phyloP scores from a whole-genome alignment of 176 grass and related monocot species.

The Carex littledalei region DNA sequence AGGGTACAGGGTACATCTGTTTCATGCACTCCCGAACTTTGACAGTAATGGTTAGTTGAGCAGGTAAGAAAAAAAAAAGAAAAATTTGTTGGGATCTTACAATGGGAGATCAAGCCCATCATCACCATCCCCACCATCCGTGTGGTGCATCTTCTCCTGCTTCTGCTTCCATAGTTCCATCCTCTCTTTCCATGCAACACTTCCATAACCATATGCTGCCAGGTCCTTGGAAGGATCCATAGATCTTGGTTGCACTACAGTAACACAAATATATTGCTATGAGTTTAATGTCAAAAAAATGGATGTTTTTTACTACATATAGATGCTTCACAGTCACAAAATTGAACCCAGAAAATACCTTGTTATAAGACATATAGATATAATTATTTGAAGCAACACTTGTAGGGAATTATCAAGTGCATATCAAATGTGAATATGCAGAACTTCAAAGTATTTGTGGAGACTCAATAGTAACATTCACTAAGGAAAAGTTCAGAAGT shows the following conservation, averaged over 20 bases:
- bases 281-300: neutral
- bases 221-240: constrained; percentile 98
- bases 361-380: neutral
- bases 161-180: constrained; percentile 93
- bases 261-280: neutral
- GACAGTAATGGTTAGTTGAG: neutral
- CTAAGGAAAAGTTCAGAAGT: neutral
- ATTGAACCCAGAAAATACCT: neutral
- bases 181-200: constrained; percentile 82
- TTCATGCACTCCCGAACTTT: neutral
- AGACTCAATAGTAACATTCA: neutral
- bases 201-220: constrained; percentile 81
- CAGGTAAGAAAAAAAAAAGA: neutral
- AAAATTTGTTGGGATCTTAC: constrained; percentile 32
- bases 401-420: neutral
- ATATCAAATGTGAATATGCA: neutral
- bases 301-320: neutral
- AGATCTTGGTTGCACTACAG: constrained; percentile 82
- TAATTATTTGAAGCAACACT: constrained; percentile 2
- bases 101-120: constrained; percentile 73
- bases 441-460: neutral
- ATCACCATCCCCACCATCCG: constrained; percentile 45
- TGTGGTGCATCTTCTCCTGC: constrained; percentile 55
- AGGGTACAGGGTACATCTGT: neutral
- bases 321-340: neutral